Base-by-base conservation (phyloP, 2,329 filamentous ascomycete species). In the Bisporella sp. region DNA sequence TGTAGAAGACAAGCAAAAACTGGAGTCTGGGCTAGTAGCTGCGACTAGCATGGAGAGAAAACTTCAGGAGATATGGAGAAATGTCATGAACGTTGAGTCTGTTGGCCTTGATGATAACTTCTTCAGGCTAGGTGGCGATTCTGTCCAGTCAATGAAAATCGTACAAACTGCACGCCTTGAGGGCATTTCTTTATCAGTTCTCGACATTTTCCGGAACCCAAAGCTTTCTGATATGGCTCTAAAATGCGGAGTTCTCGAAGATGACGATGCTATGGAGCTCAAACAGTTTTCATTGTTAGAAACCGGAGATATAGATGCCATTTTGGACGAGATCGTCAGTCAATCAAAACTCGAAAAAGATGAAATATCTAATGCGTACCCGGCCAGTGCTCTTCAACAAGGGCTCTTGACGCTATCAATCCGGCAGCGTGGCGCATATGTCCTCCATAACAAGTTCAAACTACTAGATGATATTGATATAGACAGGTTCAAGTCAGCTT, bases 201-300 rank as follows among this genome's bases (percentile, higher is more conserved):
- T 65, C 5, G 65, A 71, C 45, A 66, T 73, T n/a, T 73, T 74
- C 58, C 48, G 52, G 2, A 63, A 70, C 47, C 68, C 71, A 32
- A 67, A 61, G 5, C 60, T 73, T 2, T 59, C 70, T 0, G 68
- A 62, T 0, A 76, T 77, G 73, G 31, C 44, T 35, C 13, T 13
- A 13, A 21, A 39, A 6, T 71, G 73, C 5, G 54, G 49, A 5
- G 54, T 64, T 1, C 56, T 21, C 21, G 21, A 21, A 21, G 21
- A 21, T 21, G 21, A 21, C 21, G 21, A 21, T 21, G 21, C 21
- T 21, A 21, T 3, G 21, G 21, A 21, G 21, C 21, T 21, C 21
- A 21, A 21, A 21, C 21, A 21, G 21, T 21, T 21, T 21, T 21
- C 21, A 21, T 21, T 21, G 21, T 21, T 21, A 21, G 21, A 64